Conservation (phyloP, 177 flowering plant species). For the Vitis hybrid region DNA sequence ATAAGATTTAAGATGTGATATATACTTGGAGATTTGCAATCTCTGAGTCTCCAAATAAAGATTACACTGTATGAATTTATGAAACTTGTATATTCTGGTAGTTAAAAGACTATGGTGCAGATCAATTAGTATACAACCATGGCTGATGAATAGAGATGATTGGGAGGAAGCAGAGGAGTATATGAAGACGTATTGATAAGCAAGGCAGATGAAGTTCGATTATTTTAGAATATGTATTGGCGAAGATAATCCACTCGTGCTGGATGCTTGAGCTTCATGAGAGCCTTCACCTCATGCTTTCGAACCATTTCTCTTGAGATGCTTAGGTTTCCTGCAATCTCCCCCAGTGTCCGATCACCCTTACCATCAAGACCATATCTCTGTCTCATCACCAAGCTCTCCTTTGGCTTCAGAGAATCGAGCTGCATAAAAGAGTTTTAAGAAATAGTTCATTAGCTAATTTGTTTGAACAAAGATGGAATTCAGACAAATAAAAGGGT, state of each 20-base stretch:
- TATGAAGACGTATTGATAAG: slow-evolving; percentile 5
- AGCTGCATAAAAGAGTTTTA: slow-evolving; percentile 44
- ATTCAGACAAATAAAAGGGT: neutral
- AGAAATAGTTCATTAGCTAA: neutral
- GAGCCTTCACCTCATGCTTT: slow-evolving; percentile 91
- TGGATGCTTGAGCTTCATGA: slow-evolving; percentile 98
- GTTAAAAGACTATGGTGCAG: slow-evolving; percentile 19
- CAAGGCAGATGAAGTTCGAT: neutral
- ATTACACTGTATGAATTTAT: slow-evolving; percentile 13
- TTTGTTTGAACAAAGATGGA: neutral
- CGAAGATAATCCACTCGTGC: slow-evolving; percentile 88
- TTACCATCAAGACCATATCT: slow-evolving; percentile 96
- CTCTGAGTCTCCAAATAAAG: neutral
- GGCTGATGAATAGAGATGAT: neutral
- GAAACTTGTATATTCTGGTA: slow-evolving; percentile 10
- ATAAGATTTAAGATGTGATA: neutral
- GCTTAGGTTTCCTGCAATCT: slow-evolving; percentile 87
- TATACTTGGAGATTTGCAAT: slow-evolving; percentile 1
- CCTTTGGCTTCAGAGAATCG: slow-evolving; percentile 95
- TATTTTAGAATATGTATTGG: slow-evolving; percentile 46
- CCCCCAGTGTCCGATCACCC: slow-evolving; percentile 88
- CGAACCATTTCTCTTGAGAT: slow-evolving; percentile 98
- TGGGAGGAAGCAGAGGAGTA: neutral
- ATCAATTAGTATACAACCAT: slow-evolving; percentile 12
- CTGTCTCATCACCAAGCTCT: slow-evolving; percentile 95